Conservation (phyloP, 2,329 filamentous ascomycete species). For the Rutstroemia sydowiana region DNA sequence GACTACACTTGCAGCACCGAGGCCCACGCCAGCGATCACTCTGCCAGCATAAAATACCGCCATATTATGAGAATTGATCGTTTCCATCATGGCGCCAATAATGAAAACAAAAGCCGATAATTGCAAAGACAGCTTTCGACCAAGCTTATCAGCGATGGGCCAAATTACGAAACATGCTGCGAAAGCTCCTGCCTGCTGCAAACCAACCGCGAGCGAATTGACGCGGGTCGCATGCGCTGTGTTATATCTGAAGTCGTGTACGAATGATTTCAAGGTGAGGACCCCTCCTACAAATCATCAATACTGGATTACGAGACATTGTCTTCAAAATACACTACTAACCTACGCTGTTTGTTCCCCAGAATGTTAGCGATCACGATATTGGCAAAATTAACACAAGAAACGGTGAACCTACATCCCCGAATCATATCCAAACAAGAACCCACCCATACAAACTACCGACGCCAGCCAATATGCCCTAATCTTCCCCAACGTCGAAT, state of each 20-base stretch:
- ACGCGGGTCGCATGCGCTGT: conserved; percentile 33
- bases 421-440: conserved; percentile 39
- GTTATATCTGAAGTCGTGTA: conserved; percentile 37
- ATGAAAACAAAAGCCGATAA: conserved; percentile 33
- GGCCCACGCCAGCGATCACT: conserved; percentile 40
- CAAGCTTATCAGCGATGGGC: conserved; percentile 39
- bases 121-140: conserved; percentile 36
- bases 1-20: conserved; percentile 38
- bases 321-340: background rate
- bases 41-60: conserved; percentile 37
- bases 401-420: conserved; percentile 34
- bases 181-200: conserved; percentile 45
- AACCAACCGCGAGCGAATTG: conserved; percentile 40
- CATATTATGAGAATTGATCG: conserved; percentile 35
- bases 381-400: conserved; percentile 17
- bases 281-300: conserved; percentile 36
- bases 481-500: conserved; percentile 31
- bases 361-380: background rate
- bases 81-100: conserved; percentile 35
- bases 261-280: conserved; percentile 37
- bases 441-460: conserved; percentile 45
- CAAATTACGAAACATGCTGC: conserved; percentile 43
- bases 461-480: conserved; percentile 45
- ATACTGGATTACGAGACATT: background rate
- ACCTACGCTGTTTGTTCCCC: conserved; percentile 28